These are phyloP conservation scores for Neopestalotiopsis clavispora DNA, from an alignment of 2,329 filamentous ascomycete species.

Conservation along the genomic window DNA sequence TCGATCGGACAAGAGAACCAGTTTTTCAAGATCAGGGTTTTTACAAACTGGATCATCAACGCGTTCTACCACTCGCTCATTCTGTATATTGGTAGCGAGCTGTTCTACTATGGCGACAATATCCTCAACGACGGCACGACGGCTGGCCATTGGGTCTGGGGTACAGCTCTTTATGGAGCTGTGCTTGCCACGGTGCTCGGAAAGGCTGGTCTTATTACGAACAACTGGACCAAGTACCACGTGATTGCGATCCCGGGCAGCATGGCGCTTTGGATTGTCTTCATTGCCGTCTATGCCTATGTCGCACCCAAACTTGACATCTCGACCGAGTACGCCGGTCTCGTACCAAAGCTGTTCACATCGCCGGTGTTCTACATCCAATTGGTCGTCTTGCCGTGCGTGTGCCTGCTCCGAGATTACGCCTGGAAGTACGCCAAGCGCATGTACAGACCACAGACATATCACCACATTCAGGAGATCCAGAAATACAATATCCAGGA, in stretches of 20 bases:
- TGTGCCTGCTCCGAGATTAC: slow-evolving; percentile 88
- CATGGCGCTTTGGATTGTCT: slow-evolving; percentile 88
- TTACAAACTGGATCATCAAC: slow-evolving; percentile 90
- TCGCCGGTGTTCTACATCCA: slow-evolving; percentile 92
- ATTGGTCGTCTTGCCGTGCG: slow-evolving; percentile 75
- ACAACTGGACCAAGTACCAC: slow-evolving; percentile 99
- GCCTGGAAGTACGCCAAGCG: slow-evolving; percentile 97
- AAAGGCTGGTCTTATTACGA: slow-evolving; percentile 93
- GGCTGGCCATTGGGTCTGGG: slow-evolving; percentile 98
- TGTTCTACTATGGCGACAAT: slow-evolving; percentile 83
- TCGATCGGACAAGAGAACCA: slow-evolving; percentile 88
- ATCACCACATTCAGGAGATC: slow-evolving; percentile 99
- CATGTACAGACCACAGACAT: slow-evolving; percentile 95
- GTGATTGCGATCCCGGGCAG: slow-evolving; percentile 94
- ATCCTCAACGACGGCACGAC: slow-evolving; percentile 78
- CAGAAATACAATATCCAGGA: slow-evolving; percentile 99
- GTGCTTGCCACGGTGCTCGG: slow-evolving; percentile 92
- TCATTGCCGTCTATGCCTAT: slow-evolving; percentile 85
- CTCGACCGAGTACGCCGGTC: slow-evolving; percentile 83
- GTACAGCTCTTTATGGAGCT: slow-evolving; percentile 89
- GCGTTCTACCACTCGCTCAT: slow-evolving; percentile 95
- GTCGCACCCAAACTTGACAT: slow-evolving; percentile 83
- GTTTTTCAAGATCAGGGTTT: slow-evolving; percentile 93
- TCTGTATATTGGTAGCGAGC: slow-evolving; percentile 83
- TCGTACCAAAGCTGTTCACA: slow-evolving; percentile 79